These are phyloP conservation scores for Coccomyxa sp. DNA, from an alignment of 139 green algal species.

Conservation along the genomic window DNA sequence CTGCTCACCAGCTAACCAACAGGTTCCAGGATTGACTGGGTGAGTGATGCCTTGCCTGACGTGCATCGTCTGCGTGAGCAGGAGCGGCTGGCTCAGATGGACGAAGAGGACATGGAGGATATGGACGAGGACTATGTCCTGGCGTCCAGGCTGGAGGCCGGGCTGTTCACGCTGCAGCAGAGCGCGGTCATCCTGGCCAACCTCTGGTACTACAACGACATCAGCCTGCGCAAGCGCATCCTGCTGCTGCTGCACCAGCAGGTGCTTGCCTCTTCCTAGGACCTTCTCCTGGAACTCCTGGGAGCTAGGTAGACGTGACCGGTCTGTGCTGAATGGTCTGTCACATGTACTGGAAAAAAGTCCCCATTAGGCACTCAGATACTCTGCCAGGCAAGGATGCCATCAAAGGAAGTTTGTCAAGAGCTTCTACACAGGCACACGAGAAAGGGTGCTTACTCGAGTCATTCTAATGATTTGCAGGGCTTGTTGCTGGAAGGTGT, in stretches of 20 bases:
- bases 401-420: neutral
- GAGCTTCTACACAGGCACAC: too few species aligned
- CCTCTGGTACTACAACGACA: conserved; percentile 70
- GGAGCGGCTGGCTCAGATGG: conserved; percentile 3
- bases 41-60: neutral
- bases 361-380: neutral
- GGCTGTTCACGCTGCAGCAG: conserved; percentile 81
- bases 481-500: neutral
- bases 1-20: neutral
- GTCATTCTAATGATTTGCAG: neutral
- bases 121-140: conserved; percentile 54
- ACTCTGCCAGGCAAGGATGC: neutral
- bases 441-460: too few species aligned
- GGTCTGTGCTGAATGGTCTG: neutral
- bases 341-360: neutral
- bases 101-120: conserved; percentile 14
- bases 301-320: neutral
- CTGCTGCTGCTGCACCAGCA: conserved; percentile 76
- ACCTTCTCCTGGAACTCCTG: neutral
- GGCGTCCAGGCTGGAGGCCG: conserved; percentile 58
- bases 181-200: conserved; percentile 56
- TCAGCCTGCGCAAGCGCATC: conserved; percentile 60
- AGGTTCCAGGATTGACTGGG: neutral
- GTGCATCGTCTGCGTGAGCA: neutral
- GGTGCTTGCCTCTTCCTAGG: too few species aligned